phyloP scores from a whole-genome alignment of 225 moss, liverwort and hornwort genomes.

The Marchantia paleacea region DNA sequence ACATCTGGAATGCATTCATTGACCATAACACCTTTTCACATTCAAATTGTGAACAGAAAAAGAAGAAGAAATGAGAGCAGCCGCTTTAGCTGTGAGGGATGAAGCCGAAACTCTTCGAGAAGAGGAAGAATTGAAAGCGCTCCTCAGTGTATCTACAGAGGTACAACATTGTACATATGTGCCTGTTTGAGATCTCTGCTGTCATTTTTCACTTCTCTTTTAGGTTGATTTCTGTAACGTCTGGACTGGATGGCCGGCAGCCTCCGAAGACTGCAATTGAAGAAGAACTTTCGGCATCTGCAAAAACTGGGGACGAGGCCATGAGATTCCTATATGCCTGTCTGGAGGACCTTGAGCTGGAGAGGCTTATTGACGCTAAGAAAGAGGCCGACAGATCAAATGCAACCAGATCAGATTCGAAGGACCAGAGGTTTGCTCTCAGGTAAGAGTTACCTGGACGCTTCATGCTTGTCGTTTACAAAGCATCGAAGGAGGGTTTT shows the following conservation, averaged over 20 bases:
- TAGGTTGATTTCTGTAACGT: neutral
- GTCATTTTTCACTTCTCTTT: neutral
- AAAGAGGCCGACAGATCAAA: slow-evolving; percentile 21
- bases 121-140: slow-evolving; percentile 59
- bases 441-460: neutral
- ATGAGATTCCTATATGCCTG: slow-evolving; percentile 84
- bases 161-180: neutral
- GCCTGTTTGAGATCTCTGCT: neutral
- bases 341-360: slow-evolving; percentile 88
- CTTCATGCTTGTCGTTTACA: neutral
- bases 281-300: slow-evolving; percentile 27
- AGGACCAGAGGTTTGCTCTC: neutral
- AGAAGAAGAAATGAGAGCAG: slow-evolving; percentile 34
- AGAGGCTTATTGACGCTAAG: slow-evolving; percentile 51
- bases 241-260: slow-evolving; percentile 11
- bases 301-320: slow-evolving; percentile 58
- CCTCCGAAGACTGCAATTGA: slow-evolving; percentile 10
- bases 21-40: neutral
- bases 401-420: too few species aligned
- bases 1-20: neutral
- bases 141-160: slow-evolving; percentile 40
- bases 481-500: too few species aligned
- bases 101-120: slow-evolving; percentile 17
- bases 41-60: slow-evolving; percentile 15
- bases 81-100: neutral